Base-by-base conservation (phyloP, 2,329 filamentous ascomycete species). In the Fusarium newnesense region DNA sequence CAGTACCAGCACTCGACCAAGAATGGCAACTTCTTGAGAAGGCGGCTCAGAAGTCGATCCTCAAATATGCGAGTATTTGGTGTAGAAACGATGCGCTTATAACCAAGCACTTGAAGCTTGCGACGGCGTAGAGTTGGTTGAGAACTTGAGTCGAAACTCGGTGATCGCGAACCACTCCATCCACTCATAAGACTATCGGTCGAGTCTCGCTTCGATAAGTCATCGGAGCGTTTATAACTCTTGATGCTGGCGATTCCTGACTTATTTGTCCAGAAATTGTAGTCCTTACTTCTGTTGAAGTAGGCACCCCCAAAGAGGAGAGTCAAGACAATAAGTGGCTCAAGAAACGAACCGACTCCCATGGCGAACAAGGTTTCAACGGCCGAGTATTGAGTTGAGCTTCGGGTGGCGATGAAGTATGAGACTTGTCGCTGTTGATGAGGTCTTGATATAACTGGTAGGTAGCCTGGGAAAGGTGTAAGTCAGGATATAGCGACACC, bases 1-100 rank as follows among this genome's bases (percentile, higher is more conserved):
- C 92, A 94, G 76, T 94, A 94, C 91, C 92, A 94, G 44, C 89
- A 91, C 81, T 94, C 93, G 3, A 91, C 90, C 34, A 94, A 80
- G 78, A 94, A 94, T 1, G 93, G 92, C 73, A 93, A 89, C 77
- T 89, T 91, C 64, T 85, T 85, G 19, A 94, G 85, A 40, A 94
- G 74, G 9, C 91, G 86, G 63, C 80, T 81, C 13, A 77, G 56
- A 19, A 80, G 57, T 19, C 80, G 77, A 57, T 81, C 79, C 60
- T 80, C 76, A 63, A 80, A 81, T 46, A 80, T 71, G 19, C 76
- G 65, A 7, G 80, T 81, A 53, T 81, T 82, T 40, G 81, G 80
- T 4, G 80, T 80, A 16, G 76, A 69, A 32, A 82, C 73, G 19
- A 79, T 73, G 54, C 67, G 77, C 57, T 78, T 75, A 63, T 78